Base-by-base conservation (phyloP, 2,329 filamentous ascomycete genomes). In the Neoarthrinium moseri region DNA sequence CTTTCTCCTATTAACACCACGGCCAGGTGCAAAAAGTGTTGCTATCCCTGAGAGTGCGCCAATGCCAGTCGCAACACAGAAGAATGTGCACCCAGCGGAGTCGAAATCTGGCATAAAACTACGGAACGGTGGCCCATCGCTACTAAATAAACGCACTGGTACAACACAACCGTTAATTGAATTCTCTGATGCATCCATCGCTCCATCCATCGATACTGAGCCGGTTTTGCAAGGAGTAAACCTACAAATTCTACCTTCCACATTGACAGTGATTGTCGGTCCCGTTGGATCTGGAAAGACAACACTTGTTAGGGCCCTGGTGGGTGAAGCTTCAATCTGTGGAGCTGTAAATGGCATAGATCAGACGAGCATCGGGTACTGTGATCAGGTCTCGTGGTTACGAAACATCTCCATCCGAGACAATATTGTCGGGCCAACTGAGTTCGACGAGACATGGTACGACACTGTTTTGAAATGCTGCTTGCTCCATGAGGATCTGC, bases 221-320 rank as follows among this genome's bases (percentile, higher is more conserved):
- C 26, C 26, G 8, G 26, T 29, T n/a, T 29, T 29, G 26, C 26
- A 8, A n/a, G 26, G 26, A n/a, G 26, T 29, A n/a, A 29, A 29
- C 26, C 26, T 29, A 8, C 26, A n/a, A n/a, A 29, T 29, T n/a
- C 26, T 29, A 29, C 26, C 26, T 29, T 29, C 26, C n/a, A 29
- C 26, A 29, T 29, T 75, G 6, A 69, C 36, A 36, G 60, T 75
- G 4, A 52, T 75, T 1, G 56, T 72, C 7, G 72, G 72, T 0
- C 69, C 71, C 1, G 59, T 75, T 4, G 73, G 67, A 1, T 68
- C 66, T 1, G 73, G 73, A 0, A 76, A 76, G 49, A 72, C 66
- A 0, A 69, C 72, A 0, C 50, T 75, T 1, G 64, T 71, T 48
- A 69, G 67, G 39, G 64, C 63, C 0, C 54, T 75, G 0, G 53